Percentiles rank a stretch among this genome's conserved stretches.
Evolutionary conservation across 306 rosid genomes (phyloP).

Genomic region (Geum urbanum): DNA sequence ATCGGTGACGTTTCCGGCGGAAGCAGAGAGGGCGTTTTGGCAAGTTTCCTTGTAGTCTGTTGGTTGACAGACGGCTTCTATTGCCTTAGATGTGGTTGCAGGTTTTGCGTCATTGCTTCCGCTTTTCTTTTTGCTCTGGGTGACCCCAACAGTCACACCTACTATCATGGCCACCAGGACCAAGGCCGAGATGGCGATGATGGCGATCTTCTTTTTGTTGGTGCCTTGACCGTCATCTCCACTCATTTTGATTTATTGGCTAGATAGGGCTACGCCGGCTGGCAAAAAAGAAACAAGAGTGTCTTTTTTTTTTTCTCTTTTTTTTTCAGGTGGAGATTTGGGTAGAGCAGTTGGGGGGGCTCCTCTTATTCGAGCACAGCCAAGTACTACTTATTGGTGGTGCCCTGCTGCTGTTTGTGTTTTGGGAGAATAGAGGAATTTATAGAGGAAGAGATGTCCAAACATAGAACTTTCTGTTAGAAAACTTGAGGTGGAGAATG

Average conservation of each 20-base stretch:
- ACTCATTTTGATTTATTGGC: not conserved
- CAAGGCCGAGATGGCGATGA: slow-evolving; percentile 35
- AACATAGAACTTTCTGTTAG: not conserved
- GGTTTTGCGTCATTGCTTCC: too few species aligned
- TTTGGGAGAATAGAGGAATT: not conserved
- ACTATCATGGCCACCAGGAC: slow-evolving; percentile 53
- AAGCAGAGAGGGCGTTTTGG: slow-evolving; percentile 18
- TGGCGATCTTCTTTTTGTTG: slow-evolving; percentile 39
- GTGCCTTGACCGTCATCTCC: slow-evolving; percentile 10
- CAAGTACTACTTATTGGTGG: not conserved
- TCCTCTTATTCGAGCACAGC: not conserved
- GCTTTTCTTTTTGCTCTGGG: not conserved
- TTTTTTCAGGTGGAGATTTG: not conserved
- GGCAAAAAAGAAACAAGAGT: not conserved
- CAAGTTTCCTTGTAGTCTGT: slow-evolving; percentile 56
- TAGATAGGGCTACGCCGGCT: not conserved
- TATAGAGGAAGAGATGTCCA: not conserved
- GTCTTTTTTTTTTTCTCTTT: too few species aligned
- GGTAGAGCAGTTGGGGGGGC: slow-evolving; percentile 8
- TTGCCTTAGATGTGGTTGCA: slow-evolving; percentile 24
- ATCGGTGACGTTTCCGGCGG: slow-evolving; percentile 27
- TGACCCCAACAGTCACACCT: slow-evolving; percentile 45
- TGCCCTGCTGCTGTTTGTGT: not conserved
- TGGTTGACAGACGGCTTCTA: slow-evolving; percentile 47
- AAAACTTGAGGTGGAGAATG: not conserved